phyloP scores from a whole-genome alignment of 2,329 filamentous ascomycete genomes.

The Verticillium tricorpus region DNA sequence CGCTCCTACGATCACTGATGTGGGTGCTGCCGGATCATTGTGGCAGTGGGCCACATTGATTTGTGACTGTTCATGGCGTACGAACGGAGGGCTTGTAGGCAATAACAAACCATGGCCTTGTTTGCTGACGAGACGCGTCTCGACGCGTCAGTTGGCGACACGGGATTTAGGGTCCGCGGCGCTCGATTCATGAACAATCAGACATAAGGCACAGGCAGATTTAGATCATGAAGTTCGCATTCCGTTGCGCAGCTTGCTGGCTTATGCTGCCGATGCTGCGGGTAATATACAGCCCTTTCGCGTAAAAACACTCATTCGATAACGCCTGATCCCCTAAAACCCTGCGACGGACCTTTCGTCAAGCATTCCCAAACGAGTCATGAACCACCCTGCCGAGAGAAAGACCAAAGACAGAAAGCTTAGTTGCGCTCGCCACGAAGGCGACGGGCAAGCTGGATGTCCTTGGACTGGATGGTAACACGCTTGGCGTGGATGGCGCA shows the following conservation, averaged over 20 bases:
- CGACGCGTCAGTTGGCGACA: too few species aligned
- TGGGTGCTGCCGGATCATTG: too few species aligned
- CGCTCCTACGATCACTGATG: too few species aligned
- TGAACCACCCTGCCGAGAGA: constrained; percentile 29
- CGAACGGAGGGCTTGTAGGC: too few species aligned
- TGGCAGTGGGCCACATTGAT: too few species aligned
- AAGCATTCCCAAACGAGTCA: constrained; percentile 36
- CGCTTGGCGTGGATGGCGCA: constrained; percentile 99
- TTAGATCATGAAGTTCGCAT: background rate
- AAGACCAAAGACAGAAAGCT: constrained; percentile 26
- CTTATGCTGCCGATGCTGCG: constrained; percentile 18
- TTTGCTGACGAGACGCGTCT: too few species aligned
- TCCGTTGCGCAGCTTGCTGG: constrained; percentile 17
- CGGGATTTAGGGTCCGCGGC: too few species aligned
- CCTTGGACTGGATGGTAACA: constrained; percentile 96
- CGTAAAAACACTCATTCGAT: constrained; percentile 34
- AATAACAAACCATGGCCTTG: too few species aligned
- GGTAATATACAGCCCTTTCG: constrained; percentile 40
- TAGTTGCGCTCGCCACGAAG: constrained; percentile 92
- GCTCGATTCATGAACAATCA: too few species aligned
- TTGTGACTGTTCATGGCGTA: too few species aligned
- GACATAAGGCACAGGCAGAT: too few species aligned
- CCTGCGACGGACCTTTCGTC: constrained; percentile 26
- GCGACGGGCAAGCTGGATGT: constrained; percentile 93
- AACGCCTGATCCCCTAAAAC: constrained; percentile 41